Evolutionary conservation across 768 basidiomycete species (phyloP), one percentile per base, ranked within the genome.

Genomic region (Mycena venus): DNA sequence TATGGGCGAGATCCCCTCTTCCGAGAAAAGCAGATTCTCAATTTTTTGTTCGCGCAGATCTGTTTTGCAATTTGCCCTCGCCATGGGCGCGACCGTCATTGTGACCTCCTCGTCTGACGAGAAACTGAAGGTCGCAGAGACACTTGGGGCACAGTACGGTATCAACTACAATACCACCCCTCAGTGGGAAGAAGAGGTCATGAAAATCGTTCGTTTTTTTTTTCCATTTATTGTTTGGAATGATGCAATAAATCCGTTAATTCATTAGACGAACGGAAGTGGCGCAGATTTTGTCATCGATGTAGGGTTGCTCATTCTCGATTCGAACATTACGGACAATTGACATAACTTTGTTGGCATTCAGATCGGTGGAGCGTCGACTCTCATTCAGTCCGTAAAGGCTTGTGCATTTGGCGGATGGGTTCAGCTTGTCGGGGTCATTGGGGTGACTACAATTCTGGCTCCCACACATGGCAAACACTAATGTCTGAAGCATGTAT

Each of bases 151-250:
- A 25, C 82, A 83, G 19, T 80, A 87, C 59, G 67, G 85, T 23
- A 88, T 91, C 83, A 89, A 91, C 80, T 91, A 90, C 78, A 84
- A 81, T 62, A 84, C 80, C 69, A 82, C 79, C 15, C 85, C 85
- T 2, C 79, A 88, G 42, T 90, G 90, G 90, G 89, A 89, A 31
- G 77, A 84, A 29, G 84, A 88, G 73, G 88, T 87, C 2, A 72
- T 85, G 55, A 78, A 81, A 65, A 78, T 89, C 21, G 70, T 65
- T 0, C 10, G 70, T 65, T 2, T 36, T 32, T 49, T 23, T 32
- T 31, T n/a, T n/a, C n/a, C n/a, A n/a, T n/a, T n/a, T n/a, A n/a
- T n/a, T n/a, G n/a, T n/a, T n/a, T n/a, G n/a, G n/a, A n/a, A n/a
- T n/a, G n/a, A n/a, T n/a, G n/a, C n/a, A n/a, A n/a, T n/a, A n/a